Conservation (phyloP, 2,329 filamentous ascomycete species). For the Calcarisporium arbuscula region DNA sequence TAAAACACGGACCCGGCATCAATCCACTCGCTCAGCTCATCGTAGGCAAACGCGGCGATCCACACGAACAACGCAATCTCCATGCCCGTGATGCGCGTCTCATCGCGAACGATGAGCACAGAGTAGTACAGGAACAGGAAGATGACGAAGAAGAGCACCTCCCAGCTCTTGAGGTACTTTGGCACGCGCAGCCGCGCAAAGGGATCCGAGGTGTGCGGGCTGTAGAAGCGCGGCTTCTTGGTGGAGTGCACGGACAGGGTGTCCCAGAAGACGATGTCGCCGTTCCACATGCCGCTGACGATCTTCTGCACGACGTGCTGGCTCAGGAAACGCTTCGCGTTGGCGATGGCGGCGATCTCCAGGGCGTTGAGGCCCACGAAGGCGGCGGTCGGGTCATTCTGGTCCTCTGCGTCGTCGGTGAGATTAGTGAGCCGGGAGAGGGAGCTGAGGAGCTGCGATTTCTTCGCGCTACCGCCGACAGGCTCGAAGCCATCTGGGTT, state of each 20-base stretch:
- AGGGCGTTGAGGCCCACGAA: conserved; percentile 80
- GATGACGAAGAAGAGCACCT: conserved; percentile 71
- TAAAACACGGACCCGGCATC: conserved; percentile 87
- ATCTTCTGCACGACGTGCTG: conserved; percentile 78
- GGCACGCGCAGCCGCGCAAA: conserved; percentile 74
- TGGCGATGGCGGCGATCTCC: conserved; percentile 75
- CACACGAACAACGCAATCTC: conserved; percentile 77
- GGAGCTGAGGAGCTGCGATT: conserved; percentile 45
- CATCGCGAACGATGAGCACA: conserved; percentile 71
- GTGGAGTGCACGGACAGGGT: conserved; percentile 63
- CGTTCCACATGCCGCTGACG: conserved; percentile 78
- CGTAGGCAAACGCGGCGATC: conserved; percentile 82
- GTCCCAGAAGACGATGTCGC: conserved; percentile 84
- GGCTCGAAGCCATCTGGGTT: conserved; percentile 14
- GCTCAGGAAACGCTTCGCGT: conserved; percentile 78
- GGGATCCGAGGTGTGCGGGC: conserved; percentile 58
- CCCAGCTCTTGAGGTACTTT: conserved; percentile 77
- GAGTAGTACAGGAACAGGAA: conserved; percentile 79
- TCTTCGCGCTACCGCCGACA: conserved; percentile 35
- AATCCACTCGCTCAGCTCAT: conserved; percentile 76
- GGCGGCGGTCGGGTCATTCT: conserved; percentile 59
- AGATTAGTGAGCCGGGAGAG: conserved; percentile 47
- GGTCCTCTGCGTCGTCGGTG: conserved; percentile 31
- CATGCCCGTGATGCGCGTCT: conserved; percentile 56
- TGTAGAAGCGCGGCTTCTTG: conserved; percentile 74